A percentile compares a stretch with the other conserved stretches of the same genome.
These are phyloP conservation scores for Acacia melanoxylon DNA, from an alignment of 306 rosid genomes.

Conservation along the genomic window DNA sequence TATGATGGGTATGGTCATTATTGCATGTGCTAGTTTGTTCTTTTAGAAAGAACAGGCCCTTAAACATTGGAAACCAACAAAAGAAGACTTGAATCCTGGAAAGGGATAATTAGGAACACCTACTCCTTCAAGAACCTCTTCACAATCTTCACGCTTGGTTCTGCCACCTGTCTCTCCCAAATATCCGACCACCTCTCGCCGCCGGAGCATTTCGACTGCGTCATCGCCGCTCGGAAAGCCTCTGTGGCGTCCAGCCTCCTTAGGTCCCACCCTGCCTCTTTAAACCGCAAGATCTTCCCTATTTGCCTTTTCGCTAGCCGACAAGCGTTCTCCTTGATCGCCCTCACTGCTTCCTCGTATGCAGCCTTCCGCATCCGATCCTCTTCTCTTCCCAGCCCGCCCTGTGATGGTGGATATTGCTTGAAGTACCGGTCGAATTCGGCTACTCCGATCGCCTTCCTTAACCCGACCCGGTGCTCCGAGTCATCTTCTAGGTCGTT, in stretches of 20 bases:
- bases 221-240: constrained; percentile 56
- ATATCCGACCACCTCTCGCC: constrained; percentile 46
- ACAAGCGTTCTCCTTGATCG: constrained; percentile 80
- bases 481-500: constrained; percentile 18
- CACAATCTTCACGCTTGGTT: constrained; percentile 97
- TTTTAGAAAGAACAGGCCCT: not conserved
- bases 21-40: not conserved
- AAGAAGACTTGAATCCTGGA: not conserved
- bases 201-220: constrained; percentile 34
- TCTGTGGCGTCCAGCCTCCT: constrained; percentile 79
- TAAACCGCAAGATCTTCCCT: constrained; percentile 57
- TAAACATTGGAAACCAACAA: not conserved
- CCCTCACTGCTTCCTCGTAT: constrained; percentile 67
- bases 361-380: constrained; percentile 52
- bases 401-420: constrained; percentile 35
- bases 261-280: constrained; percentile 75
- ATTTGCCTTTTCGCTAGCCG: constrained; percentile 66
- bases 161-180: constrained; percentile 75
- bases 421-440: constrained; percentile 72
- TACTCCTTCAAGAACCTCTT: constrained; percentile 81
- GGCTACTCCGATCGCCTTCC: constrained; percentile 88
- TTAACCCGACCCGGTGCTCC: constrained; percentile 44
- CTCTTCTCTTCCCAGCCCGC: not conserved
- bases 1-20: not conserved
- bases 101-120: constrained; percentile 27